These are phyloP conservation scores for Rhododendron williamsianum DNA, from an alignment of 148 eudicot genomes.

Conservation along the genomic window DNA sequence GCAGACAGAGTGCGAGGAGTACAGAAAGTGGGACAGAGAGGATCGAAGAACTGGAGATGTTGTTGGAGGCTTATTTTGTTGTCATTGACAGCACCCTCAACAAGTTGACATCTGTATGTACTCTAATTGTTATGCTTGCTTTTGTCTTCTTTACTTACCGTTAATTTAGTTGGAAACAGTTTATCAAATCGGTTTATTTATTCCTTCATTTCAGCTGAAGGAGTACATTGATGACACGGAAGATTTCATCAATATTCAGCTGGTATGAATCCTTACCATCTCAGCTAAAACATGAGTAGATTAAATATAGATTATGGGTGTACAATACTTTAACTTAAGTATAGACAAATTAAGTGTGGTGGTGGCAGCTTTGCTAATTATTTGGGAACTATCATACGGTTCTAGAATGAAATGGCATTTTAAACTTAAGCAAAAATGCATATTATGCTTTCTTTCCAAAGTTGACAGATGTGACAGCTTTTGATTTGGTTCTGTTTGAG, in stretches of 20 bases:
- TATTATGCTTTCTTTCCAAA: not conserved
- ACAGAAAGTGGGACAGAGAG: constrained; percentile 62
- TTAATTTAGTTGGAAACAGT: not conserved
- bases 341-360: not conserved
- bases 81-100: constrained; percentile 94
- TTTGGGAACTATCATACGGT: not conserved
- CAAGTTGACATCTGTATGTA: constrained; percentile 81
- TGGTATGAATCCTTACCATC: constrained; percentile 50
- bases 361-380: not conserved
- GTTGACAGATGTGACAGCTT: not conserved
- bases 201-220: constrained; percentile 66
- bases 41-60: constrained; percentile 94
- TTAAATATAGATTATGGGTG: not conserved
- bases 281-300: not conserved
- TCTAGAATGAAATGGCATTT: not conserved
- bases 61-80: constrained; percentile 96
- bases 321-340: not conserved
- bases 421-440: not conserved
- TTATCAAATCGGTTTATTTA: not conserved
- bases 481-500: not conserved
- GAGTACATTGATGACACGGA: constrained; percentile 99
- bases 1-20: constrained; percentile 80
- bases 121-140: not conserved
- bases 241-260: constrained; percentile 92
- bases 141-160: not conserved